These are phyloP conservation scores for Nothophytophthora sp. DNA, from an alignment of 352 stramenopile genomes.

Conservation along the genomic window DNA sequence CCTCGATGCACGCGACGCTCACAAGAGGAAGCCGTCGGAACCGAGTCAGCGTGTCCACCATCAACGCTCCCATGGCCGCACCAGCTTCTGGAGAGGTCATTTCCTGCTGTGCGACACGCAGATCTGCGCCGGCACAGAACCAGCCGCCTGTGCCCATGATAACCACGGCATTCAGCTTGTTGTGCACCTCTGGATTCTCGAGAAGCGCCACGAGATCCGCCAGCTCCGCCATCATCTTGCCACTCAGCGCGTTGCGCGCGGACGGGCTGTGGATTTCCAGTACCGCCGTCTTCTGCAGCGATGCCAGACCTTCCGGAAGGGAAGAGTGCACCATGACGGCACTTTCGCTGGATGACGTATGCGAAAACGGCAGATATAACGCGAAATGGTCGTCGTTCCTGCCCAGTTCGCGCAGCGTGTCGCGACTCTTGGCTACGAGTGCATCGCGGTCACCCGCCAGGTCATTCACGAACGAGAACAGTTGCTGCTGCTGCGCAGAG, in stretches of 20 bases:
- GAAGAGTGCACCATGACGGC: background rate
- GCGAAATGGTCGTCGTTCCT: slow-evolving; percentile 31
- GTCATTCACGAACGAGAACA: slow-evolving; percentile 53
- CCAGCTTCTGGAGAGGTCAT: slow-evolving; percentile 69
- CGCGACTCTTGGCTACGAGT: slow-evolving; percentile 31
- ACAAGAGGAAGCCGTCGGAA: slow-evolving; percentile 79
- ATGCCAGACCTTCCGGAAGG: slow-evolving; percentile 15
- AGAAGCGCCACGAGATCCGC: slow-evolving; percentile 63
- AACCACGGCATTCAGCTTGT: slow-evolving; percentile 64
- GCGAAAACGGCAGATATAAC: slow-evolving; percentile 35
- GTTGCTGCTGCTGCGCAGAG: too few species aligned
- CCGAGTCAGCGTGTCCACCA: slow-evolving; percentile 72
- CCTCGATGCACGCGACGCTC: slow-evolving; percentile 79
- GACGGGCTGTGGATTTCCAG: slow-evolving; percentile 76
- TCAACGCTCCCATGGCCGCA: slow-evolving; percentile 67
- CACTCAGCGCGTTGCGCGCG: slow-evolving; percentile 75
- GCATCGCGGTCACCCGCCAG: slow-evolving; percentile 27
- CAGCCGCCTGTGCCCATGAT: slow-evolving; percentile 54
- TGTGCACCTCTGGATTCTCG: slow-evolving; percentile 52
- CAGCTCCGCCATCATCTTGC: slow-evolving; percentile 90
- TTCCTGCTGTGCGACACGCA: slow-evolving; percentile 76
- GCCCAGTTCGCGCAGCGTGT: slow-evolving; percentile 47
- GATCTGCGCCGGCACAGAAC: slow-evolving; percentile 87
- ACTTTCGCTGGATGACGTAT: background rate
- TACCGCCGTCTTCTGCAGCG: slow-evolving; percentile 49